These are phyloP conservation scores for Clitopilus passeckerianus DNA, from an alignment of 768 basidiomycete genomes.

Conservation along the genomic window DNA sequence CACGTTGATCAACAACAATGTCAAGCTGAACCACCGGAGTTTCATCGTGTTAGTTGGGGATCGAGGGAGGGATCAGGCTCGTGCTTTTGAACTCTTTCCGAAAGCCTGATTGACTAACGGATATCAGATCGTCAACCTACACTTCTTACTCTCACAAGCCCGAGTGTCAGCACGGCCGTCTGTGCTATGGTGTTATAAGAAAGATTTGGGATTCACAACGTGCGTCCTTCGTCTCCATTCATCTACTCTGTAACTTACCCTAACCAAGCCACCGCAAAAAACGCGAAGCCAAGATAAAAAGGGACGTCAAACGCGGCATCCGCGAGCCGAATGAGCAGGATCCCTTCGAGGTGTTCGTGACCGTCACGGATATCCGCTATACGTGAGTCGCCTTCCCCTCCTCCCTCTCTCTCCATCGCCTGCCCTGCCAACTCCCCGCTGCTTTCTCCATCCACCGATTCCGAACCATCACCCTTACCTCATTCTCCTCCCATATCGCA, in stretches of 20 bases:
- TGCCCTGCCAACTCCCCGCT: not conserved
- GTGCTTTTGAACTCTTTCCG: slow-evolving; percentile 12
- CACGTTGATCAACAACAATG: slow-evolving; percentile 88
- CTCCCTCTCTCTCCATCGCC: not conserved
- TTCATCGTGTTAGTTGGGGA: slow-evolving; percentile 98
- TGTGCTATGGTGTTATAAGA: slow-evolving; percentile 99
- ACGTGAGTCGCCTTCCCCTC: slow-evolving; percentile 49
- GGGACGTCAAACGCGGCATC: slow-evolving; percentile 91
- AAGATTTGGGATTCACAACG: slow-evolving; percentile 95
- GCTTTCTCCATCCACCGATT: not conserved
- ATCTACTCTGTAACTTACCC: not conserved
- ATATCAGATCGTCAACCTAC: slow-evolving; percentile 83
- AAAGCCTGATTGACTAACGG: not conserved
- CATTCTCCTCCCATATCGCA: not conserved
- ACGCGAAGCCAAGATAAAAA: slow-evolving; percentile 93
- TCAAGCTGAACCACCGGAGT: slow-evolving; percentile 86
- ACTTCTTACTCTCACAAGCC: slow-evolving; percentile 90
- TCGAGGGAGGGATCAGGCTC: slow-evolving; percentile 84
- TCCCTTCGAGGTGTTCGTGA: slow-evolving; percentile 97
- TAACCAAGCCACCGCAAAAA: slow-evolving; percentile 84
- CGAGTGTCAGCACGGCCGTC: slow-evolving; percentile 85
- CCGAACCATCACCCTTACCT: too few species aligned
- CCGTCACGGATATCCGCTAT: slow-evolving; percentile 98
- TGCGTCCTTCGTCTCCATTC: slow-evolving; percentile 27
- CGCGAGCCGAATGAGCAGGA: slow-evolving; percentile 93